Conservation (phyloP, 78 protist genomes). For the Dictyostelium firmibasis region DNA sequence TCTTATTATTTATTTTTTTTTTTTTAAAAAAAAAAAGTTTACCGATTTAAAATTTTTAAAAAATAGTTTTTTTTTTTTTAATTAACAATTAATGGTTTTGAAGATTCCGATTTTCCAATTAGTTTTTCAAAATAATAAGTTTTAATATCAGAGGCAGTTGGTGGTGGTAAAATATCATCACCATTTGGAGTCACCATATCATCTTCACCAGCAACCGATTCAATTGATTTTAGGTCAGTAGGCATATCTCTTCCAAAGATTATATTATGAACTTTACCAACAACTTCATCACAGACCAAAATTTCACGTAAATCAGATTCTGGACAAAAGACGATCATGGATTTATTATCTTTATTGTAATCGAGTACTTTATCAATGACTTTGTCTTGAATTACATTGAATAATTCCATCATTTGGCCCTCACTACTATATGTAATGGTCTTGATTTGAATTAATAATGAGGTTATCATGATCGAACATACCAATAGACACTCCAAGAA, state of each 20-base stretch:
- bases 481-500: conserved; percentile 15
- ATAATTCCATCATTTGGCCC: not conserved
- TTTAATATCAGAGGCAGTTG: not conserved
- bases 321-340: not conserved
- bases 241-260: not conserved
- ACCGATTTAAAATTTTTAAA: too few relatives aligned
- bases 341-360: not conserved
- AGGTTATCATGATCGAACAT: not conserved
- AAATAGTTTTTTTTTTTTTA: not conserved
- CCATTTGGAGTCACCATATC: conserved; percentile 13
- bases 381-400: not conserved
- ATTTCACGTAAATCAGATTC: not conserved
- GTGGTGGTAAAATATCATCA: not conserved
- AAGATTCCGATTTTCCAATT: not conserved
- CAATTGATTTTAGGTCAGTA: not conserved
- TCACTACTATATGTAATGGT: not conserved
- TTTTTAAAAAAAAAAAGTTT: too few relatives aligned
- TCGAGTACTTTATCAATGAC: not conserved
- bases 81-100: not conserved
- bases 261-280: not conserved
- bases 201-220: not conserved
- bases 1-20: too few relatives aligned
- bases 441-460: not conserved
- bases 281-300: not conserved
- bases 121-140: not conserved